Evolutionary conservation across 73 alveolate genomes (phyloP).

Genomic region (Paramecium sonneborni): DNA sequence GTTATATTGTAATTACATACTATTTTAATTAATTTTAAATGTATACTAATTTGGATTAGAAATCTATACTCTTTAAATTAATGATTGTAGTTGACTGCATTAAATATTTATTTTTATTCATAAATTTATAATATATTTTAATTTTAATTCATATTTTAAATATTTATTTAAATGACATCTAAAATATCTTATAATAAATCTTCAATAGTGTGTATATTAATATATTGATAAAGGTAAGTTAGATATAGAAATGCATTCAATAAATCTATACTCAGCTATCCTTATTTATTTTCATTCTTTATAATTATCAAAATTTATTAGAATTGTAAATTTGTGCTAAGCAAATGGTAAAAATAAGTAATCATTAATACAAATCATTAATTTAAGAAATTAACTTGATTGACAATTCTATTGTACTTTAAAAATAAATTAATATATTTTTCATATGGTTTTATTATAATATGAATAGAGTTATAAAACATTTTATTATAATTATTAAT

Average conservation of each 20-base stretch:
- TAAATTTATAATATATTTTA: neutral
- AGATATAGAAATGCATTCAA: conserved; percentile 23
- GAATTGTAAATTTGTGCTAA: too few relatives aligned
- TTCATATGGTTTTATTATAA: too few relatives aligned
- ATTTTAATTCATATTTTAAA: neutral
- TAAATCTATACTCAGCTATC: neutral
- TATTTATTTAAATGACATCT: neutral
- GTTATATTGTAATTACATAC: neutral
- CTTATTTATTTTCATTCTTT: neutral
- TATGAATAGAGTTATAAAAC: too few relatives aligned
- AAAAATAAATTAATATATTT: too few relatives aligned
- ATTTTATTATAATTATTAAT: too few relatives aligned
- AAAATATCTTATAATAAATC: neutral
- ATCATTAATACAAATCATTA: too few relatives aligned
- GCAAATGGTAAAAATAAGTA: too few relatives aligned
- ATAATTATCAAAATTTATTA: too few relatives aligned
- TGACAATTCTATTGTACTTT: too few relatives aligned
- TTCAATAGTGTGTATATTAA: neutral
- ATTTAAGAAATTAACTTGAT: too few relatives aligned
- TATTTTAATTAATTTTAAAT: neutral
- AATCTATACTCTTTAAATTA: neutral
- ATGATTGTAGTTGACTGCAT: neutral
- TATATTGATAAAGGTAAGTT: neutral
- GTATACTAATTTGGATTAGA: neutral
- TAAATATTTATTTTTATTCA: neutral